Evolutionary conservation across 768 basidiomycete species (phyloP).

Genomic region (Termitomyces sp.): DNA sequence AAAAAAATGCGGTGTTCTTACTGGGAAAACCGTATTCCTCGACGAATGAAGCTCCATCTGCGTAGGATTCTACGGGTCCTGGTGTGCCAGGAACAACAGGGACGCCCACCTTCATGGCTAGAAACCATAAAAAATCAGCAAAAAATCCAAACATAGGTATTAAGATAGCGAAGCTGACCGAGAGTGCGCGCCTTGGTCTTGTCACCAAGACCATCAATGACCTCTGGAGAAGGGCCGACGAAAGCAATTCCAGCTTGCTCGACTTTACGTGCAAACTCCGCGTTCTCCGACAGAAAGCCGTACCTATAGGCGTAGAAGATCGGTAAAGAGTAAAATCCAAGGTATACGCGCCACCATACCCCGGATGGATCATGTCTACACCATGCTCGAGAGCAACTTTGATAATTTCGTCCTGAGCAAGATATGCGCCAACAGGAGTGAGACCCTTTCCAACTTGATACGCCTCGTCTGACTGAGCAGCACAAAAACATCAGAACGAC

Average conservation of each 20-base stretch:
- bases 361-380: conserved; percentile 99
- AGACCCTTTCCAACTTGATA: conserved; percentile 97
- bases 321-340: background rate
- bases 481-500: conserved; percentile 26
- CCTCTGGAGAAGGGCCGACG: conserved; percentile 92
- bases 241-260: conserved; percentile 97
- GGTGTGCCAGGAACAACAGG: conserved; percentile 98
- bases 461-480: conserved; percentile 86
- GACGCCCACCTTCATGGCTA: conserved; percentile 87
- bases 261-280: conserved; percentile 94
- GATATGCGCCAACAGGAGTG: conserved; percentile 95
- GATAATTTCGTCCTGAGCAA: conserved; percentile 97
- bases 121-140: background rate
- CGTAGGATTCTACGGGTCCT: conserved; percentile 80
- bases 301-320: conserved; percentile 50
- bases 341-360: conserved; percentile 43
- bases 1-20: conserved; percentile 21
- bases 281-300: conserved; percentile 97
- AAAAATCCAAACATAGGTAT: conserved; percentile 1
- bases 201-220: conserved; percentile 96
- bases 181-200: conserved; percentile 96
- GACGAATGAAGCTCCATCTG: conserved; percentile 84
- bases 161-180: conserved; percentile 39
- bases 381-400: conserved; percentile 95
- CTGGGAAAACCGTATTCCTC: conserved; percentile 95